phyloP scores from a whole-genome alignment of 2,329 filamentous ascomycete species.

The Didymella exigua region DNA sequence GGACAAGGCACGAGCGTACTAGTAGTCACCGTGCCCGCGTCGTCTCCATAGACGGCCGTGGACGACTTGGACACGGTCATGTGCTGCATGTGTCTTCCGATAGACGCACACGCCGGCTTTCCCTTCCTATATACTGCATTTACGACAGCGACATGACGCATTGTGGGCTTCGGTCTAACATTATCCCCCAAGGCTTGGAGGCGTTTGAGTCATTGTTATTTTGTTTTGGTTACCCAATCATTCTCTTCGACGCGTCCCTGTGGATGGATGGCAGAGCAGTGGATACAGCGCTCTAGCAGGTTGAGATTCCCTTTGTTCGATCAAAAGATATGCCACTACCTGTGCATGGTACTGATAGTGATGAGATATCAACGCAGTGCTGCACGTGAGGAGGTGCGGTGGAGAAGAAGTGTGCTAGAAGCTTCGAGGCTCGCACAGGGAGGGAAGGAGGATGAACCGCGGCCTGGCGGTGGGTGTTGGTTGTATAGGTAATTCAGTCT shows the following conservation, averaged over 20 bases:
- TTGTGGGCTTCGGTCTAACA: conserved; percentile 30
- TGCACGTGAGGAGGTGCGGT: neutral
- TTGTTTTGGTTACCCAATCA: conserved; percentile 29
- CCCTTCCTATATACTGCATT: conserved; percentile 47
- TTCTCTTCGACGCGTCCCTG: conserved; percentile 15
- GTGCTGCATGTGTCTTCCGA: conserved; percentile 12
- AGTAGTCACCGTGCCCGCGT: conserved; percentile 11
- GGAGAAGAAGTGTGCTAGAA: conserved; percentile 9
- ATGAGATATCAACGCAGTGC: neutral
- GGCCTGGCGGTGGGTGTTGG: conserved; percentile 11
- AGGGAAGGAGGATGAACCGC: conserved; percentile 4
- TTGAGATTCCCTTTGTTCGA: conserved; percentile 11
- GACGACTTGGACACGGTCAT: conserved; percentile 12
- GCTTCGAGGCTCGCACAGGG: conserved; percentile 12
- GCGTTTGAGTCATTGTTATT: conserved; percentile 41
- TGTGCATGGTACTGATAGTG: conserved; percentile 16
- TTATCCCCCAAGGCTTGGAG: conserved; percentile 27
- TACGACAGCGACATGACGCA: conserved; percentile 48
- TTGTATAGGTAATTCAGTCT: conserved; percentile 30
- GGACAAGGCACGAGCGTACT: conserved; percentile 21
- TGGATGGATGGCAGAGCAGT: conserved; percentile 18
- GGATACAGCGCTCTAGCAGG: conserved; percentile 18
- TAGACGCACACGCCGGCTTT: conserved; percentile 16
- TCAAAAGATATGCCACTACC: conserved; percentile 23
- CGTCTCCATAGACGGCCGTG: conserved; percentile 17